A percentile compares a stretch with the other conserved stretches of the same genome.
These are phyloP conservation scores for Alternaria rosae DNA, from an alignment of 2,329 filamentous ascomycete genomes.

Conservation along the genomic window DNA sequence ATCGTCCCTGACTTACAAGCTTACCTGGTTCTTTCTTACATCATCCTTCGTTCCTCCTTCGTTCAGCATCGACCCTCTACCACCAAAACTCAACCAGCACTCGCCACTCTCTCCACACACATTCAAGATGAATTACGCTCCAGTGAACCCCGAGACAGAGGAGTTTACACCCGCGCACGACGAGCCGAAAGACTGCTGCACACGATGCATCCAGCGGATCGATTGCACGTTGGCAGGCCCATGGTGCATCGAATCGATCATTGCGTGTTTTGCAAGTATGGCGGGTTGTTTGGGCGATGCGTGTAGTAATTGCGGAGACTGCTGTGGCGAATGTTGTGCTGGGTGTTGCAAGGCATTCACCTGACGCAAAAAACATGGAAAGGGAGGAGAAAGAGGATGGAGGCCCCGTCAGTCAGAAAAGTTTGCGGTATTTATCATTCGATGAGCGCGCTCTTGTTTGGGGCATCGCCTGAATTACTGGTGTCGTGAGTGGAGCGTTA, in stretches of 20 bases:
- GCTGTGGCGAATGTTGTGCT: conserved; percentile 1
- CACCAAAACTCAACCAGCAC: neutral
- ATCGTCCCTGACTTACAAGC: neutral
- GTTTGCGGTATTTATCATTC: neutral
- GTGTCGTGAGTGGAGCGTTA: neutral
- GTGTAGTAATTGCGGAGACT: conserved; percentile 3
- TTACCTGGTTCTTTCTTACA: neutral
- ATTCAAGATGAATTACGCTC: conserved; percentile 27
- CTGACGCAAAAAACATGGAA: neutral
- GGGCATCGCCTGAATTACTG: neutral
- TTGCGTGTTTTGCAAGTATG: conserved; percentile 6
- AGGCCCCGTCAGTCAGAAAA: neutral
- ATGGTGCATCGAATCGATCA: conserved; percentile 8
- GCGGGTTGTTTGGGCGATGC: neutral
- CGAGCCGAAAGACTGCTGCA: conserved; percentile 16
- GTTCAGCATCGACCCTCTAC: neutral
- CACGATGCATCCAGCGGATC: conserved; percentile 5
- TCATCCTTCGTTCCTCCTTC: neutral
- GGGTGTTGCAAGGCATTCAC: neutral
- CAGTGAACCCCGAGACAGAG: conserved; percentile 6
- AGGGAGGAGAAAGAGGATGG: neutral
- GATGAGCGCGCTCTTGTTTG: neutral
- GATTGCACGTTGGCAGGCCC: conserved; percentile 16
- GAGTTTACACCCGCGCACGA: conserved; percentile 13
- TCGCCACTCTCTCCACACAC: neutral